Conservation (phyloP, 148 eudicot species). For the Camellia granthamiana region DNA sequence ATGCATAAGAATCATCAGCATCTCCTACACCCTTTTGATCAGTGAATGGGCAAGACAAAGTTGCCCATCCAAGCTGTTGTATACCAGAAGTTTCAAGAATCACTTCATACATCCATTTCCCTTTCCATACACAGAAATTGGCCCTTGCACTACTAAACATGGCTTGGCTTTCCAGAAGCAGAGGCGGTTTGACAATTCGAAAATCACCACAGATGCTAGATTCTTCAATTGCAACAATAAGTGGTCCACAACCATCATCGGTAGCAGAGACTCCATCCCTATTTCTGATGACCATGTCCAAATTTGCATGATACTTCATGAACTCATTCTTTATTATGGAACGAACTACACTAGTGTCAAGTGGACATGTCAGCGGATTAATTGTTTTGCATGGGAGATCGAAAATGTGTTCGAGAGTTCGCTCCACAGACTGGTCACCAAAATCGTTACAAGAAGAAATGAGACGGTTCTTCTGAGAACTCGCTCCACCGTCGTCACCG, state of each 20-base stretch:
- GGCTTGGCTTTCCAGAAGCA: constrained; percentile 71
- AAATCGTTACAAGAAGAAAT: constrained; percentile 77
- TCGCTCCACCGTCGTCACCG: constrained; percentile 47
- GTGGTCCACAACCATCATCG: constrained; percentile 32
- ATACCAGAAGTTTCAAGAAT: constrained; percentile 83
- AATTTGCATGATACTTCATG: constrained; percentile 23
- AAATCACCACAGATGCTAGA: constrained; percentile 82
- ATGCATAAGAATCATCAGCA: constrained; percentile 96
- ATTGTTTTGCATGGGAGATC: constrained; percentile 64
- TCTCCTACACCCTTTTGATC: constrained; percentile 96
- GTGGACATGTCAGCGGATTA: constrained; percentile 36
- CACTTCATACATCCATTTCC: constrained; percentile 98
- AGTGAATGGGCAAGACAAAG: constrained; percentile 79
- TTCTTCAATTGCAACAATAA: constrained; percentile 57
- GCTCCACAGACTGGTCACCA: constrained; percentile 84
- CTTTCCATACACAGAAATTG: constrained; percentile 89
- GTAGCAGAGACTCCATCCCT: constrained; percentile 56
- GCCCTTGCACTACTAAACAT: constrained; percentile 92
- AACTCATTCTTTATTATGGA: constrained; percentile 54
- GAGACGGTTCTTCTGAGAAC: constrained; percentile 55
- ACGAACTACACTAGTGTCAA: constrained; percentile 40
- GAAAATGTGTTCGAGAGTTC: constrained; percentile 81
- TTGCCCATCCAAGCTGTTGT: constrained; percentile 97
- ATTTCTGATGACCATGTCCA: constrained; percentile 9
- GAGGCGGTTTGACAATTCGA: constrained; percentile 48